Conservation (phyloP, 2,329 filamentous ascomycete genomes). For the Penicillium corylophilum region DNA sequence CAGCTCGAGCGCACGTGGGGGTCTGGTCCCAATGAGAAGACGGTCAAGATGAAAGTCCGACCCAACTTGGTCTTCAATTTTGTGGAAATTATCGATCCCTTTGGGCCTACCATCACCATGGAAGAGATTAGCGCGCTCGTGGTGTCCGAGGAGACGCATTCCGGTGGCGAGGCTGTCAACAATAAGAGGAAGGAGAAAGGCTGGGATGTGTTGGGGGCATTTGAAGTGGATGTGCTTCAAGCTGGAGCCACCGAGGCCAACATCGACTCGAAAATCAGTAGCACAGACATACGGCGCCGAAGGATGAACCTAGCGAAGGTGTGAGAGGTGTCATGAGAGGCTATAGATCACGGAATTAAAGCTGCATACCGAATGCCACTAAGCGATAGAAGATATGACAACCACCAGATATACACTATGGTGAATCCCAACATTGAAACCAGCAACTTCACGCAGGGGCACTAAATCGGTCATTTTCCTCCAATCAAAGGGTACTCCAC, state of each 20-base stretch:
- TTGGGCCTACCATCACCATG: slow-evolving; percentile 85
- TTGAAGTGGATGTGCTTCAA: slow-evolving; percentile 86
- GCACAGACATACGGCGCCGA: slow-evolving; percentile 72
- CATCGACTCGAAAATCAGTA: slow-evolving; percentile 86
- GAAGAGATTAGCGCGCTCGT: slow-evolving; percentile 76
- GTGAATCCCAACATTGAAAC: not conserved
- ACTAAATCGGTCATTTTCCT: slow-evolving; percentile 16
- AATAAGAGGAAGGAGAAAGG: slow-evolving; percentile 72
- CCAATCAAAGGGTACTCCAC: slow-evolving; percentile 14
- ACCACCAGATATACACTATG: not conserved
- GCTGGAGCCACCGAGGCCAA: slow-evolving; percentile 54
- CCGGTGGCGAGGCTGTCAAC: slow-evolving; percentile 83
- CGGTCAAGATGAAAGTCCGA: slow-evolving; percentile 51
- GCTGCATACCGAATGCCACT: not conserved
- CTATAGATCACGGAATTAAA: not conserved
- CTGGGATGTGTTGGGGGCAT: slow-evolving; percentile 74
- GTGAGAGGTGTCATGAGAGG: slow-evolving; percentile 19
- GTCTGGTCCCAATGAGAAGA: slow-evolving; percentile 41
- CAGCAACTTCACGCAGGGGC: not conserved
- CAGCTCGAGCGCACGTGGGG: slow-evolving; percentile 33
- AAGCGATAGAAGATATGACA: not conserved
- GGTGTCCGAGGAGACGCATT: slow-evolving; percentile 82
- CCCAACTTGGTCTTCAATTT: slow-evolving; percentile 69
- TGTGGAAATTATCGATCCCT: slow-evolving; percentile 82
- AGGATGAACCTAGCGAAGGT: slow-evolving; percentile 40